These are phyloP conservation scores for Rachicladosporium sp. DNA, from an alignment of 2,329 filamentous ascomycete genomes.

Conservation along the genomic window DNA sequence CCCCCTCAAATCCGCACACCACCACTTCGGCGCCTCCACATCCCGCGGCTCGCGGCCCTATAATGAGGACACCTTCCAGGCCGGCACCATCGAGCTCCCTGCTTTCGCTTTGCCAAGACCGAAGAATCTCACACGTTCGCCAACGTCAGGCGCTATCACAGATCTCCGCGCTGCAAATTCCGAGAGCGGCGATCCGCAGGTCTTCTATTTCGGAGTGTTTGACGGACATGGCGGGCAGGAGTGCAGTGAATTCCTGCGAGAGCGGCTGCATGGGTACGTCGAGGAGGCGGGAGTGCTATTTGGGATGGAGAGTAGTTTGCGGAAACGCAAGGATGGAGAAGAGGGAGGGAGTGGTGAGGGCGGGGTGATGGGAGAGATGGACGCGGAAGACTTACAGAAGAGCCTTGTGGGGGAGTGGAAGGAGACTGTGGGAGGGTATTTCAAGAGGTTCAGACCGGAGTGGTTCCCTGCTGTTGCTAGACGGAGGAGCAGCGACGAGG, in stretches of 20 bases:
- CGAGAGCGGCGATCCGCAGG: constrained; percentile 77
- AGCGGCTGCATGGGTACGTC: constrained; percentile 78
- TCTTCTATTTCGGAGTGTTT: constrained; percentile 96
- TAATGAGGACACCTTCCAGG: constrained; percentile 91
- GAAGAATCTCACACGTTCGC: constrained; percentile 41
- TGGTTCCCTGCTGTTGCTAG: constrained; percentile 40
- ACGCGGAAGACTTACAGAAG: constrained; percentile 56
- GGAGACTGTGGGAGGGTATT: constrained; percentile 83
- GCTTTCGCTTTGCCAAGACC: constrained; percentile 81
- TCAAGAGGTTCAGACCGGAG: constrained; percentile 74
- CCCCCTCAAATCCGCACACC: constrained; percentile 82
- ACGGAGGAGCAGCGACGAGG: constrained; percentile 1
- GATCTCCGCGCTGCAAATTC: constrained; percentile 49
- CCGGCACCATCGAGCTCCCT: constrained; percentile 83
- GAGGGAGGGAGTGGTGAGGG: constrained; percentile 27
- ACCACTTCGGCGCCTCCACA: constrained; percentile 77
- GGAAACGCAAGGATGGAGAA: constrained; percentile 25
- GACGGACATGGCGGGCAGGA: constrained; percentile 88
- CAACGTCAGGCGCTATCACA: neutral
- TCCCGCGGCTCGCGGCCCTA: constrained; percentile 73
- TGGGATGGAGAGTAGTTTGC: constrained; percentile 63
- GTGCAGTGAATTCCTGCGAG: constrained; percentile 75
- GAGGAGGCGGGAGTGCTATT: constrained; percentile 70
- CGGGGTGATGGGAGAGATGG: constrained; percentile 40
- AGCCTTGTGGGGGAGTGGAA: constrained; percentile 67